Evolutionary conservation across 2,329 filamentous ascomycete species (phyloP).

Genomic region (Fusarium virguliforme): DNA sequence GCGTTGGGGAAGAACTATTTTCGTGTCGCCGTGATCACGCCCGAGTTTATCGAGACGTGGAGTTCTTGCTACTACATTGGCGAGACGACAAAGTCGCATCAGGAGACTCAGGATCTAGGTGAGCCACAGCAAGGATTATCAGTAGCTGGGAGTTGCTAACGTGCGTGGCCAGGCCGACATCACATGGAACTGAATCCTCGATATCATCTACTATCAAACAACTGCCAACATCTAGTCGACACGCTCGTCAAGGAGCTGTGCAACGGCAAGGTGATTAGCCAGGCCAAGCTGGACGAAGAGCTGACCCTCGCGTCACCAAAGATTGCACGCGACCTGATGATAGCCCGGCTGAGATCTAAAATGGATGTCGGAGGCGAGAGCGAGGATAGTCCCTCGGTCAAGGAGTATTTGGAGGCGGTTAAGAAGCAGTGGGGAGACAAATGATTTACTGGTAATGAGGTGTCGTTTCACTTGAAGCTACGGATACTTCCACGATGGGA

Average conservation of each 20-base stretch:
- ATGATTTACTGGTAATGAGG: neutral
- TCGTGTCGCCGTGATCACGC: conserved; percentile 38
- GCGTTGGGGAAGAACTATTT: conserved; percentile 49
- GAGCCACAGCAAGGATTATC: neutral
- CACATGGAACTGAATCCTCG: conserved; percentile 40
- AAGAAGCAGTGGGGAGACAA: conserved; percentile 34
- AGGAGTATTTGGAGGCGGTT: conserved; percentile 42
- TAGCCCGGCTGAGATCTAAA: conserved; percentile 41
- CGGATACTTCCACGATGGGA: neutral
- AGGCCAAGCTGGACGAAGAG: conserved; percentile 48
- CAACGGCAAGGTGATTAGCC: conserved; percentile 48
- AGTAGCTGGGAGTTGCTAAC: neutral
- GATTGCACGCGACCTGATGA: conserved; percentile 47
- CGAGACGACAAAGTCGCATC: conserved; percentile 49
- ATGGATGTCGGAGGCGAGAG: conserved; percentile 40
- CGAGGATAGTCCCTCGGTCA: conserved; percentile 43
- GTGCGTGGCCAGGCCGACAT: conserved; percentile 17
- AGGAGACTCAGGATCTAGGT: conserved; percentile 47
- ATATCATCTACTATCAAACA: conserved; percentile 45
- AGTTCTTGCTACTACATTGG: conserved; percentile 50
- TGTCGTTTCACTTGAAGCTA: neutral
- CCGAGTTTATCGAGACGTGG: conserved; percentile 47
- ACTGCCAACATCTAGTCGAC: conserved; percentile 49
- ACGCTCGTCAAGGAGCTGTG: conserved; percentile 49
- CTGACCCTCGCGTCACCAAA: conserved; percentile 41